phyloP scores from a whole-genome alignment of 2,329 filamentous ascomycete species.

The Fusarium pilosicola region DNA sequence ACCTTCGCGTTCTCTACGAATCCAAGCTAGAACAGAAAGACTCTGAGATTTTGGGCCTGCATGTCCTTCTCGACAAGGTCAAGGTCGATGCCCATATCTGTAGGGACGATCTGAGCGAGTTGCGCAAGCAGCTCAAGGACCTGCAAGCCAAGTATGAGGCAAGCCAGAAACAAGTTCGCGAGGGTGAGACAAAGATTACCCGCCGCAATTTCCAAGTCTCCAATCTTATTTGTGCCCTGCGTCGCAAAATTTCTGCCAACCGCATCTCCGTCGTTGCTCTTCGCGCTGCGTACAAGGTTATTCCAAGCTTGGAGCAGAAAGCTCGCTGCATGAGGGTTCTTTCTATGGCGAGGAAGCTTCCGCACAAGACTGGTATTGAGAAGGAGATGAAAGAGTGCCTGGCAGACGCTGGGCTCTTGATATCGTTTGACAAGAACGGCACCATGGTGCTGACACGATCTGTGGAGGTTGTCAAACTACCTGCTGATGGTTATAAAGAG shows the following conservation, averaged over 20 bases:
- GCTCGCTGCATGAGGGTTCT: neutral
- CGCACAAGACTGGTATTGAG: neutral
- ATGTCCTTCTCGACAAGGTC: neutral
- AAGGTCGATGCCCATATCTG: neutral
- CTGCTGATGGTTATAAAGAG: neutral
- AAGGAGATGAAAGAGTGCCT: slow-evolving; percentile 2
- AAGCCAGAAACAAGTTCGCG: neutral
- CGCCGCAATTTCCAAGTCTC: neutral
- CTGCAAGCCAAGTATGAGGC: neutral
- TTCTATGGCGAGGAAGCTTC: neutral
- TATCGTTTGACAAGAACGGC: neutral
- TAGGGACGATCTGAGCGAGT: neutral
- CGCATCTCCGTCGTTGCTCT: slow-evolving; percentile 5
- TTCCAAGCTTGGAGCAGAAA: neutral
- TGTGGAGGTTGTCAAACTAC: neutral
- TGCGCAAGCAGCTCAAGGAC: neutral
- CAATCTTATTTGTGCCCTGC: slow-evolving; percentile 5
- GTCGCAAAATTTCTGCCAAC: neutral
- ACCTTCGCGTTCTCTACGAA: neutral
- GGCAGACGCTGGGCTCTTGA: neutral
- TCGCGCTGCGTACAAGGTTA: slow-evolving; percentile 5
- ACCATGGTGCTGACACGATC: neutral
- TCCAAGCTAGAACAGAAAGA: neutral
- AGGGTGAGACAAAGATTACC: neutral
- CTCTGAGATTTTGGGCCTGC: neutral